phyloP scores from a whole-genome alignment of 2,329 filamentous ascomycete genomes.

The Endothia cerciana region DNA sequence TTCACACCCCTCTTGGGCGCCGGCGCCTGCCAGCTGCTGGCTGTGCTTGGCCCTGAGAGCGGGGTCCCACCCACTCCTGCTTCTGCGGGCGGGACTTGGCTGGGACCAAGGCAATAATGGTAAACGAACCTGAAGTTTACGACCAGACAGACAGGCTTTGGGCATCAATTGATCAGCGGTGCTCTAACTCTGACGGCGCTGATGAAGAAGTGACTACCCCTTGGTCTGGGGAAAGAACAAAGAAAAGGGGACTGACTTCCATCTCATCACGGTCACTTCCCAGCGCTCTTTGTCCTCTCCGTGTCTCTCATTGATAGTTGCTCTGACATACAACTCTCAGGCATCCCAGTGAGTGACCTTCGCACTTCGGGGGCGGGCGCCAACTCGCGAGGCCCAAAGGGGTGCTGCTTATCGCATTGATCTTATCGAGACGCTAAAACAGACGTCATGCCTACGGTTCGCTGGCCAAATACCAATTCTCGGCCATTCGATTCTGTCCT shows the following conservation, averaged over 20 bases:
- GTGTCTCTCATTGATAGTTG: too few species aligned
- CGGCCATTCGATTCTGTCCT: neutral
- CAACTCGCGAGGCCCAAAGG: too few species aligned
- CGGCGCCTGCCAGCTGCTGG: neutral
- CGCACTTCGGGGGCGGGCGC: too few species aligned
- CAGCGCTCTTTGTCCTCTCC: too few species aligned
- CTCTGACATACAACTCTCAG: too few species aligned
- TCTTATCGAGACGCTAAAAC: conserved; percentile 10
- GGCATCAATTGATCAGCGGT: neutral
- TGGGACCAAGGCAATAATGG: neutral
- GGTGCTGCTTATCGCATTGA: conserved; percentile 1
- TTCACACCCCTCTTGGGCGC: conserved; percentile 9
- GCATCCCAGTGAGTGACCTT: too few species aligned
- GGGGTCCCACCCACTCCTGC: neutral
- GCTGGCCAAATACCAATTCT: neutral
- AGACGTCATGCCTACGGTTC: conserved; percentile 4
- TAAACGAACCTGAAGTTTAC: conserved; percentile 9
- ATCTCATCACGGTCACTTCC: too few species aligned
- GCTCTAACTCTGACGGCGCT: neutral
- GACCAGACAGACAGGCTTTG: conserved; percentile 1
- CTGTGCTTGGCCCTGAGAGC: neutral
- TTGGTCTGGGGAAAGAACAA: too few species aligned
- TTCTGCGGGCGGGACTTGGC: neutral
- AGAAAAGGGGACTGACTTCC: neutral
- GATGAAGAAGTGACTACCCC: neutral